Base-by-base conservation (phyloP, 2,329 filamentous ascomycete genomes). In the Tolypocladium tundrense region DNA sequence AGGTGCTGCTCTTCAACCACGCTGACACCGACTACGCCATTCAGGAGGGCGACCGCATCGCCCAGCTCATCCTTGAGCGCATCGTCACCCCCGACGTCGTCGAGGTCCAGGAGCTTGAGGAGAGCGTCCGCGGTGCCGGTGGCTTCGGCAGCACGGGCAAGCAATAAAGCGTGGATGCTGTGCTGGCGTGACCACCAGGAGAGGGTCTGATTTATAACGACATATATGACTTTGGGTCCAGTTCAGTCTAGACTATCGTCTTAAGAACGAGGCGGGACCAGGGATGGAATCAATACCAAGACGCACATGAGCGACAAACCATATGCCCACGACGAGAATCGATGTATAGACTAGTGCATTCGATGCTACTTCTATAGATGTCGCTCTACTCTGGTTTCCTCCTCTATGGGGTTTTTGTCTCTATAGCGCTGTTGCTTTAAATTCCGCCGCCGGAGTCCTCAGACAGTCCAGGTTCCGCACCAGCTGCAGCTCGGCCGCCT, bases 1-100 rank as follows among this genome's bases (percentile, higher is more conserved):
- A 95, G 79, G 88, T 99, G 33, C 81, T 99, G 64, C 83, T 99
- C 56, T 97, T 97, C 74, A 99, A 99, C 77, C 87, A 96, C 73
- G 82, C 82, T 55, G 91, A 96, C 55, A 75, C 76, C 45, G 91
- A 96, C 71, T 97, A 95, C 69, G 79, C 76, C 63, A 79, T 99
- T 64, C 87, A 88, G 68, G 86, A 88, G 69, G 93, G 93, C 54
- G 94, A 99, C 74, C 88, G 94, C 56, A 79, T 99, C 68, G 95
- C 94, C 48, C 94, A 99, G 80, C 81, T 99, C 65, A 85, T 99
- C 63, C 78, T 99, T 58, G 94, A 99, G 81, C 85, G 91, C 72
- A 97, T 97, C 69, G 92, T 89, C 69, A 97, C 92, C 35, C 93
- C 94, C 2, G 90, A 95, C 53, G 88, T 99, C 7, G 75, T 88